Percentiles rank a stretch among this genome's conserved stretches.
phyloP scores from a whole-genome alignment of 1,284 basidiomycete genomes.

The Heterobasidion irregulare region DNA sequence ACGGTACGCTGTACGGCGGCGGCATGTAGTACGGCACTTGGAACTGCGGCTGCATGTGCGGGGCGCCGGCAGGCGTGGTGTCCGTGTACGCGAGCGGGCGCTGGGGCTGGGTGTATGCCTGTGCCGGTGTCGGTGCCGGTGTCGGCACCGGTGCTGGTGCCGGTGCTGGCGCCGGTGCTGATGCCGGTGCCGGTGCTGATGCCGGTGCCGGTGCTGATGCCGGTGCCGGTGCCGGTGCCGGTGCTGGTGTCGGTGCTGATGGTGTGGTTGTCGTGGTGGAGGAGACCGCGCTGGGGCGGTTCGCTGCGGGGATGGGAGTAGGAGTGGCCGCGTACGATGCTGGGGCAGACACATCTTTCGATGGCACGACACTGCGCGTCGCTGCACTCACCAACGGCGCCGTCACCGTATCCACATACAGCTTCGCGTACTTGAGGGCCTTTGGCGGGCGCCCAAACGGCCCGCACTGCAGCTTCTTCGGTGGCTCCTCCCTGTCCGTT shows the following conservation, averaged over 20 bases:
- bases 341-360: neutral
- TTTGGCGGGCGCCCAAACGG: neutral
- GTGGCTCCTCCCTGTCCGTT: neutral
- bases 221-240: neutral
- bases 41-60: slow-evolving; percentile 6
- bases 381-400: neutral
- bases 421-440: neutral
- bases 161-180: too few species aligned
- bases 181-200: too few species aligned
- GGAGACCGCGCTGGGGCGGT: too few species aligned
- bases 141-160: too few species aligned
- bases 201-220: neutral
- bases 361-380: too few species aligned
- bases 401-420: neutral
- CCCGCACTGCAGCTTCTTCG: neutral
- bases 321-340: neutral
- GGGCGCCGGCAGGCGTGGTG: neutral
- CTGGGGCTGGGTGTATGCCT: neutral
- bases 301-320: neutral
- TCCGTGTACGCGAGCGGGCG: neutral
- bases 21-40: slow-evolving; percentile 12
- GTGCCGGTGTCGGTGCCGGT: too few species aligned
- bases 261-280: neutral
- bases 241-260: neutral
- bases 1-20: slow-evolving; percentile 8